A percentile compares a stretch with the other conserved stretches of the same genome.
Evolutionary conservation across 2,329 filamentous ascomycete genomes (phyloP).

Genomic region (Scytalidium sp.): DNA sequence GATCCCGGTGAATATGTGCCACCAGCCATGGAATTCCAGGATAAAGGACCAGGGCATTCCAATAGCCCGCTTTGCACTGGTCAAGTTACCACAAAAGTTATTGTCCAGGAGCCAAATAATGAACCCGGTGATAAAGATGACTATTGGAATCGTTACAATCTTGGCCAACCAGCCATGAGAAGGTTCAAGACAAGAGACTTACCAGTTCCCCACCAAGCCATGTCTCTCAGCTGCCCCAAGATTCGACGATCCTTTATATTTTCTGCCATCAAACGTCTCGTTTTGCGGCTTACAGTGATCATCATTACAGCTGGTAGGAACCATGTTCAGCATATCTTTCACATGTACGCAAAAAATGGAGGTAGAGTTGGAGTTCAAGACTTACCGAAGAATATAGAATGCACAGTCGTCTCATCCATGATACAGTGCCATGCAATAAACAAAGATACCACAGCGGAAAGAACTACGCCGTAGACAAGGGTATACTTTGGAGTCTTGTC

Average conservation of each 20-base stretch:
- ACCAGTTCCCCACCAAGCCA: slow-evolving; percentile 22
- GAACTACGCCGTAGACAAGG: slow-evolving; percentile 35
- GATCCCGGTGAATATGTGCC: slow-evolving; percentile 58
- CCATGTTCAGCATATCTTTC: not conserved
- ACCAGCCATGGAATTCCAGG: slow-evolving; percentile 61
- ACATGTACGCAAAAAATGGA: not conserved
- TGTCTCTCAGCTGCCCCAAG: slow-evolving; percentile 17
- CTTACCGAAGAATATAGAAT: slow-evolving; percentile 22
- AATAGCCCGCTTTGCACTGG: slow-evolving; percentile 38
- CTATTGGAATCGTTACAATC: slow-evolving; percentile 9
- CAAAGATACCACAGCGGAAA: slow-evolving; percentile 35
- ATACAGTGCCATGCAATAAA: slow-evolving; percentile 38
- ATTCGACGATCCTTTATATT: slow-evolving; percentile 19
- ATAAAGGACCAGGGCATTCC: slow-evolving; percentile 54
- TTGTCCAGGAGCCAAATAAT: slow-evolving; percentile 56
- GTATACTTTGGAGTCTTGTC: slow-evolving; percentile 37
- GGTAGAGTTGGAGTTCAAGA: not conserved
- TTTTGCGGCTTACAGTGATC: slow-evolving; percentile 18
- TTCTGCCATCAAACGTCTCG: slow-evolving; percentile 21
- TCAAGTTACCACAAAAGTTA: slow-evolving; percentile 47
- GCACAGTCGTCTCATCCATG: slow-evolving; percentile 21
- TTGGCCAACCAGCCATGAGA: not conserved
- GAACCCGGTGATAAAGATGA: slow-evolving; percentile 42
- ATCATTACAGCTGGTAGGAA: slow-evolving; percentile 17
- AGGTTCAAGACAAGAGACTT: slow-evolving; percentile 1